Evolutionary conservation across 495 filamentous ascomycete genomes (phyloP), one percentile per base, ranked within the genome.

Genomic region (Hypoxylon fragiforme): DNA sequence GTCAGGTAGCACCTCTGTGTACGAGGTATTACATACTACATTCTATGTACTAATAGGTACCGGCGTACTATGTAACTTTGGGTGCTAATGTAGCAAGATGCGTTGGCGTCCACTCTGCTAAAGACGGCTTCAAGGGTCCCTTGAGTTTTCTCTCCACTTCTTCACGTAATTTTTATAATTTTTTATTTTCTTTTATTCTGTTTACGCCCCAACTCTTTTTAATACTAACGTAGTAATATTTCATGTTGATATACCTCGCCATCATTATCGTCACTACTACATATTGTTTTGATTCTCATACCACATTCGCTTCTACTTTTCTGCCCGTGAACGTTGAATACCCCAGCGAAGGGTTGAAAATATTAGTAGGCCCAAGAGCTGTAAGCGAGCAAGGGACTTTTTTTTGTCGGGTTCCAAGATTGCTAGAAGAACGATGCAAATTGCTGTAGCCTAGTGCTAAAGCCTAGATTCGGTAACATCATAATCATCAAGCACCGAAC

Each of bases 31-130:
- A 46, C 31, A 46, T 22, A 14, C n/a, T 37, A 53, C 26, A n/a
- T 24, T 18, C 22, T 53, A 50, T 21, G 56, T 32, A 13, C 36
- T 60, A 45, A 12, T 18, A 61, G 41, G 50, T 61, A 61, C 57
- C 41, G 56, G 56, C 57, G 51, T 62, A 62, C 24, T 36, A 12
- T 7, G 16, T 48, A 38, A 37, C 39, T 21, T 56, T 53, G 36
- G 58, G 58, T 52, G 58, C 58, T 62, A 62, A 62, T 62, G 58
- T 57, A 62, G 53, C 52, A 52, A 52, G 52, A 62, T 62, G 58
- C 51, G 58, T 62, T 62, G 58, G 58, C 58, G 48, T 48, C 22
- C 39, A 19, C 34, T 36, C 44, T 22, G 44, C 56, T 51, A 34
- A 41, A 43, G 46, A 56, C 45, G 58, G 47, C 51, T 56, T 48